Evolutionary conservation across 2,329 filamentous ascomycete genomes (phyloP).

Genomic region (Cladosporium sp.): DNA sequence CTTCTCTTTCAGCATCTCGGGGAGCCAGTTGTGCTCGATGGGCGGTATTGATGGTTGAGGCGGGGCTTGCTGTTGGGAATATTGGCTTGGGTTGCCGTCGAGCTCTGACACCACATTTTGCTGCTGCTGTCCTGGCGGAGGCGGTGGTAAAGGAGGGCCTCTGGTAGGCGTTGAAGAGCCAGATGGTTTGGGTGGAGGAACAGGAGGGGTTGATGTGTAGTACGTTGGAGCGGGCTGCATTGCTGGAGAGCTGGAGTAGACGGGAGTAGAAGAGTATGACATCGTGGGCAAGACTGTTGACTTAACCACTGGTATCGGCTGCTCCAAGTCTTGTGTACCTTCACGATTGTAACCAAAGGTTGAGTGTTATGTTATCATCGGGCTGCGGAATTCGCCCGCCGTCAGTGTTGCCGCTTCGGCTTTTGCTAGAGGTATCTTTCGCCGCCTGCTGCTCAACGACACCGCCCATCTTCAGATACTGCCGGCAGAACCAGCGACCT

Average conservation of each 20-base stretch:
- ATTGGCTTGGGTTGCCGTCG: conserved; percentile 19
- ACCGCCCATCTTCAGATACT: conserved; percentile 11
- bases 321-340: too few species aligned
- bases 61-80: conserved; percentile 17
- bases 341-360: too few species aligned
- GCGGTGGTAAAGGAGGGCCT: conserved; percentile 44
- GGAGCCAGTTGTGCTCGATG: conserved; percentile 67
- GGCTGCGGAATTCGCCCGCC: conserved; percentile 2
- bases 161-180: conserved; percentile 38
- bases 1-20: conserved; percentile 72
- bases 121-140: conserved; percentile 33
- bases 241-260: conserved; percentile 14
- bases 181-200: conserved; percentile 44
- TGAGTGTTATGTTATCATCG: too few species aligned
- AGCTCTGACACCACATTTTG: conserved; percentile 25
- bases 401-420: neutral
- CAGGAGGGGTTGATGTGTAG: conserved; percentile 44
- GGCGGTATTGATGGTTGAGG: conserved; percentile 19
- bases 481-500: too few species aligned
- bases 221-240: conserved; percentile 24
- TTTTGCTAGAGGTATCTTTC: neutral
- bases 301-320: too few species aligned
- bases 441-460: conserved; percentile 1
- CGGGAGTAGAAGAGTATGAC: conserved; percentile 8
- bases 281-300: neutral